Conservation (phyloP, 805 yeast species). For the Ascoidea asiatica region DNA sequence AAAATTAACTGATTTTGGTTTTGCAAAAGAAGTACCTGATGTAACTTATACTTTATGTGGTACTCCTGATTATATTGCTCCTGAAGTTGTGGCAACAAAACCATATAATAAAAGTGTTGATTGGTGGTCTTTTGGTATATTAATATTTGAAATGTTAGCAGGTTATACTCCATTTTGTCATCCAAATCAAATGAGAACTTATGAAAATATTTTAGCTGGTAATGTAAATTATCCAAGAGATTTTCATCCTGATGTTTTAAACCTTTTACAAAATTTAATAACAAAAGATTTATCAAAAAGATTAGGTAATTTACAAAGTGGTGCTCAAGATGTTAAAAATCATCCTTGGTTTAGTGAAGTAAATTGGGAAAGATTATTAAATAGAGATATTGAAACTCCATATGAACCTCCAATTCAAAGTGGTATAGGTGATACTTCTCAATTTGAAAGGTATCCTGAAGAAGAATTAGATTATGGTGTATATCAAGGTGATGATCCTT, state of each 20-base stretch:
- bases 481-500: slow-evolving; percentile 55
- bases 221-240: slow-evolving; percentile 66
- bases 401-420: slow-evolving; percentile 91
- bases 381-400: slow-evolving; percentile 87
- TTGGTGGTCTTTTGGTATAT: slow-evolving; percentile 95
- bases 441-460: slow-evolving; percentile 73
- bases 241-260: slow-evolving; percentile 66
- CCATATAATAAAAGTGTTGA: slow-evolving; percentile 93
- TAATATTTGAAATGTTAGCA: slow-evolving; percentile 87
- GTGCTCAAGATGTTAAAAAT: slow-evolving; percentile 71
- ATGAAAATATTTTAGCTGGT: slow-evolving; percentile 79
- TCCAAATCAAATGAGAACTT: slow-evolving; percentile 85
- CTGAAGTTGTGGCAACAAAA: slow-evolving; percentile 87
- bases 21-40: slow-evolving; percentile 84
- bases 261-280: slow-evolving; percentile 58
- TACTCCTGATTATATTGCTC: slow-evolving; percentile 94
- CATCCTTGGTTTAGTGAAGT: slow-evolving; percentile 93
- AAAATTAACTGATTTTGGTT: slow-evolving; percentile 87
- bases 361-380: slow-evolving; percentile 77
- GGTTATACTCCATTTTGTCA: slow-evolving; percentile 94
- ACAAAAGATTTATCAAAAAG: slow-evolving; percentile 76
- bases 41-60: slow-evolving; percentile 93
- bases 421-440: slow-evolving; percentile 88
- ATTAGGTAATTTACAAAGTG: slow-evolving; percentile 75
- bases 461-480: slow-evolving; percentile 81